Percentiles rank a stretch among this genome's conserved stretches.
These are phyloP conservation scores for Hypomyces perniciosus DNA, from an alignment of 2,329 filamentous ascomycete species.

Conservation along the genomic window DNA sequence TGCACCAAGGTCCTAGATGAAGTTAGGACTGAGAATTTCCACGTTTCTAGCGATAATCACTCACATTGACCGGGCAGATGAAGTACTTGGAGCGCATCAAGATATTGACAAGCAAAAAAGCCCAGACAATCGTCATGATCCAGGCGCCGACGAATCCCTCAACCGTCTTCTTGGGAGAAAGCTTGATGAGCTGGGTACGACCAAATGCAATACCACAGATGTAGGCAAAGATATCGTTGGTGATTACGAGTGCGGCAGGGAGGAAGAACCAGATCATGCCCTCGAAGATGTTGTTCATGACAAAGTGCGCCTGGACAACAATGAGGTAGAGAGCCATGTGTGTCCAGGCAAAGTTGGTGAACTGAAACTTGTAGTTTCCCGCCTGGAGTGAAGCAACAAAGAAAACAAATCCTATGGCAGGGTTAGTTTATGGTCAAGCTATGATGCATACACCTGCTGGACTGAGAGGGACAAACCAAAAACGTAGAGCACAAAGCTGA, in stretches of 20 bases:
- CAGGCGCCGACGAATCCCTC: constrained; percentile 96
- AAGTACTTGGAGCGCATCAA: constrained; percentile 93
- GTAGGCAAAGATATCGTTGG: constrained; percentile 98
- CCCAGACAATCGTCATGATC: constrained; percentile 89
- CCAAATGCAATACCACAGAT: constrained; percentile 96
- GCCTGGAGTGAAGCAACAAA: constrained; percentile 93
- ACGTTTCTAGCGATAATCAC: constrained; percentile 18
- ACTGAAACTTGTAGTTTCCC: constrained; percentile 96
- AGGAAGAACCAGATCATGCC: constrained; percentile 99
- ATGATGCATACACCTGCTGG: not conserved
- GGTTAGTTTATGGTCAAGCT: constrained; percentile 13
- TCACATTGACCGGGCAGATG: constrained; percentile 87
- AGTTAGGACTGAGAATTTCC: not conserved
- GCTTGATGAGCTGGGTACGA: constrained; percentile 91
- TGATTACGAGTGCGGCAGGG: constrained; percentile 89
- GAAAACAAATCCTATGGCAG: constrained; percentile 80
- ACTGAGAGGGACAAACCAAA: constrained; percentile 56
- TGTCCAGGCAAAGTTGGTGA: constrained; percentile 98
- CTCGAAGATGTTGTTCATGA: constrained; percentile 99
- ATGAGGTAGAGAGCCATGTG: constrained; percentile 99
- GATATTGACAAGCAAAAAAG: constrained; percentile 72
- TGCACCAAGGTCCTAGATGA: constrained; percentile 68
- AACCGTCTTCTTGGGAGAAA: constrained; percentile 98
- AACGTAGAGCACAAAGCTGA: constrained; percentile 96
- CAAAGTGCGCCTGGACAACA: constrained; percentile 95